Conservation (phyloP, 164 flowering plant genomes). For the Annona squamosa region DNA sequence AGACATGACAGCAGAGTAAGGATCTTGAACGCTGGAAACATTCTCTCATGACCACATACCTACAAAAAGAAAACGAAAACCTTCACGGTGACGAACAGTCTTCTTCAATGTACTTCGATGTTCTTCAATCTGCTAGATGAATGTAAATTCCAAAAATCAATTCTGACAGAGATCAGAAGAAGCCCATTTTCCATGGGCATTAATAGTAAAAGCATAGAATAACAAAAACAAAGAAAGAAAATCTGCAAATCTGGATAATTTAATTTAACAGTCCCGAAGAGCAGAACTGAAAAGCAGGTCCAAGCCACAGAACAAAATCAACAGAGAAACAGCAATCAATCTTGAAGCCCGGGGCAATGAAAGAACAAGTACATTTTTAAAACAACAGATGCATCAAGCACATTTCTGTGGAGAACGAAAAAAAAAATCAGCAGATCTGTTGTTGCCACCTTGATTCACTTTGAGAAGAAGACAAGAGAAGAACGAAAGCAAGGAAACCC, state of each 20-base stretch:
- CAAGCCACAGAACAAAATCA: too few species aligned
- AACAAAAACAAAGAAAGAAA: not conserved
- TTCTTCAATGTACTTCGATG: not conserved
- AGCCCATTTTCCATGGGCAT: not conserved
- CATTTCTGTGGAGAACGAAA: not conserved
- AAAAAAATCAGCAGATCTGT: not conserved
- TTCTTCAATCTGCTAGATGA: not conserved
- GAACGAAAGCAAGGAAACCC: not conserved
- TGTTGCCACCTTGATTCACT: not conserved
- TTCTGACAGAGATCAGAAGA: not conserved
- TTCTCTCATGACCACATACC: not conserved
- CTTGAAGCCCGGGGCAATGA: too few species aligned
- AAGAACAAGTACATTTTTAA: too few species aligned
- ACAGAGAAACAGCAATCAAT: too few species aligned
- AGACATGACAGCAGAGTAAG: not conserved
- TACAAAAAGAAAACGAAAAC: not conserved
- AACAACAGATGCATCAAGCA: not conserved
- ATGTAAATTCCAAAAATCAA: not conserved
- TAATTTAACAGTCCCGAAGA: too few species aligned
- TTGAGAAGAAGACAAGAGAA: not conserved
- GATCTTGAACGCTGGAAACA: not conserved
- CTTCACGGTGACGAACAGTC: not conserved
- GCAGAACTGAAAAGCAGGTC: too few species aligned
- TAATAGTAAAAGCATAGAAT: too few species aligned
- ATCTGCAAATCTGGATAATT: too few species aligned